Conservation (phyloP, 164 flowering plant species). For the Buxus sempervirens region DNA sequence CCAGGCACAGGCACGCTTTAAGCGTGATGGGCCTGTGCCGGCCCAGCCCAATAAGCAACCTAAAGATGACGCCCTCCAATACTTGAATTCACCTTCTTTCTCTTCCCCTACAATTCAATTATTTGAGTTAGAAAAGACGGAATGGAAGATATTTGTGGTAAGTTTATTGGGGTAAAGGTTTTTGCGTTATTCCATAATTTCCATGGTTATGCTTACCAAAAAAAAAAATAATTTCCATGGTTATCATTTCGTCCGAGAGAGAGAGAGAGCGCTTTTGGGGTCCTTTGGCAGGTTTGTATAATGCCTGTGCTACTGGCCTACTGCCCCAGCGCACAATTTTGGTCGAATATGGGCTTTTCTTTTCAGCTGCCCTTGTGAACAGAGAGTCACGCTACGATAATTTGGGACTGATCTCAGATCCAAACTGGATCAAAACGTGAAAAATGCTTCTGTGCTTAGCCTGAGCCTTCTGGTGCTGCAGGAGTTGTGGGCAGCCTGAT, state of each 20-base stretch:
- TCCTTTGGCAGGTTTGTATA: conserved; percentile 13
- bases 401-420: neutral
- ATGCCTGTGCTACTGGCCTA: conserved; percentile 4
- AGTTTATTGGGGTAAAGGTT: conserved; percentile 6
- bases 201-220: neutral
- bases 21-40: no score
- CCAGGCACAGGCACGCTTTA: no score
- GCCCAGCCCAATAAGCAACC: no score
- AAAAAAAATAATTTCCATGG: no score
- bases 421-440: neutral
- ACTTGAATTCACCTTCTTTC: no score
- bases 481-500: neutral
- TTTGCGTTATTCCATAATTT: neutral
- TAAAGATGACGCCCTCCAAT: no score
- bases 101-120: no score
- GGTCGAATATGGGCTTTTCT: no score
- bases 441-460: neutral
- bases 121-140: neutral
- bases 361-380: no score
- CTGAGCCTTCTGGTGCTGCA: neutral
- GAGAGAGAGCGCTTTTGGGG: neutral
- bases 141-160: conserved; percentile 7
- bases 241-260: neutral
- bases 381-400: neutral
- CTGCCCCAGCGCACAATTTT: no score